phyloP scores from a whole-genome alignment of 2,329 filamentous ascomycete genomes.

The Venturia aucupariae region DNA sequence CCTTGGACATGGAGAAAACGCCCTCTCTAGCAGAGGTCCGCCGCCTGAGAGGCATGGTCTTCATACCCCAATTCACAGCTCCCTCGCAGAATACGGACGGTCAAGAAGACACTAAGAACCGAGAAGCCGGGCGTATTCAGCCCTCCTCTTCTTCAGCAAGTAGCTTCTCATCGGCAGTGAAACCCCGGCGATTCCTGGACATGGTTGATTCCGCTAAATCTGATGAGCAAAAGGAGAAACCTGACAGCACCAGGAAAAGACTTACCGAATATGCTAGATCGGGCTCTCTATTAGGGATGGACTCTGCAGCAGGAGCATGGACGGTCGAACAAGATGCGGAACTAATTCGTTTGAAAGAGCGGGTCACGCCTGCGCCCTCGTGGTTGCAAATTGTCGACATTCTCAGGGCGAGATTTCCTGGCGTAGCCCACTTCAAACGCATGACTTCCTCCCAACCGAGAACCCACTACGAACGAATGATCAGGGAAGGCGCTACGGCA shows the following conservation, averaged over 20 bases:
- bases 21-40: background rate
- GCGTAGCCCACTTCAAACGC: background rate
- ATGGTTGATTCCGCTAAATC: background rate
- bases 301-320: background rate
- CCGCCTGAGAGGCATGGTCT: background rate
- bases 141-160: background rate
- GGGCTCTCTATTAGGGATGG: background rate
- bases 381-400: background rate
- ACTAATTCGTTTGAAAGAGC: background rate
- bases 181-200: background rate
- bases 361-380: background rate
- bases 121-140: no score
- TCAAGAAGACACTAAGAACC: background rate
- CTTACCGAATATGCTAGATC: background rate
- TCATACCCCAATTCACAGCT: background rate
- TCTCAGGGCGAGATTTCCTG: background rate
- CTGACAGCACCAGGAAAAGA: background rate
- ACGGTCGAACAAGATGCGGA: conserved; percentile 1
- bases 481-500: background rate
- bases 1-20: background rate
- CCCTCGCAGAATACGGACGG: background rate
- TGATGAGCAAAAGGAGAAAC: background rate
- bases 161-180: background rate
- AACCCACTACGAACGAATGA: background rate
- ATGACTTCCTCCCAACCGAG: background rate